Base-by-base conservation (phyloP, 192 early-diverging fungal species). In the Dispira simplex region DNA sequence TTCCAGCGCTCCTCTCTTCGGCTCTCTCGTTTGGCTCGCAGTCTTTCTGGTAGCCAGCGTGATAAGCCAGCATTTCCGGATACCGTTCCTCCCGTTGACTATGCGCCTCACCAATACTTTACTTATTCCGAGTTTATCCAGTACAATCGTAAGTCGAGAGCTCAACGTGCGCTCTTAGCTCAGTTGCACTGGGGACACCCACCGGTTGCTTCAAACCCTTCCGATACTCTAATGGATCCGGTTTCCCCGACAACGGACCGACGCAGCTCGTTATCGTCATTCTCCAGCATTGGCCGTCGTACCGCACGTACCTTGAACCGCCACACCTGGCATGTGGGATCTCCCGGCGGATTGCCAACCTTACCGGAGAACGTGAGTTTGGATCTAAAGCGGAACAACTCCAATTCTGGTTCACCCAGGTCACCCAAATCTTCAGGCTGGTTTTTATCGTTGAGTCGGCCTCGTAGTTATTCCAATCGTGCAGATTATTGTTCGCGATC, bases 51-150 rank as follows among this genome's bases (percentile, higher is more conserved):
- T 25, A 13, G 20, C 25, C 32, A 39, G 6, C 32, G 32, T 39
- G 32, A 39, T 39, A 26, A 21, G 3, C 54, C 16, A 12, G 25
- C 23, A 3, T 13, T 12, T 28, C 8, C 1, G 54, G 25, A 21
- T 56, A 23, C 54, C 20, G 25, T 56, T 25, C 18, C 54, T 12
- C 54, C 54, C 13, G 25, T 56, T 13, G 54, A 56, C 25, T 56
- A 56, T 25, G 16, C 54, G 8, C 54, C 54, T 8, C 54, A 56
- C 54, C 54, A 56, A 9, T 56, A 56, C 54, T 56, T 27, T 25
- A 27, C 54, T 18, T 56, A 21, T 28, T 21, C 20, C 54, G 54
- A 56, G 11, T 56, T 56, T 56, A 25, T 56, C 25, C 25, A 21
- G 8, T 13, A 9, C 3, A 28, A 56, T 9, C 21, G 13, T 14